A percentile compares a stretch with the other conserved stretches of the same genome.
Conservation (phyloP, 192 early-diverging fungal genomes). For the Dissophora ornata region DNA sequence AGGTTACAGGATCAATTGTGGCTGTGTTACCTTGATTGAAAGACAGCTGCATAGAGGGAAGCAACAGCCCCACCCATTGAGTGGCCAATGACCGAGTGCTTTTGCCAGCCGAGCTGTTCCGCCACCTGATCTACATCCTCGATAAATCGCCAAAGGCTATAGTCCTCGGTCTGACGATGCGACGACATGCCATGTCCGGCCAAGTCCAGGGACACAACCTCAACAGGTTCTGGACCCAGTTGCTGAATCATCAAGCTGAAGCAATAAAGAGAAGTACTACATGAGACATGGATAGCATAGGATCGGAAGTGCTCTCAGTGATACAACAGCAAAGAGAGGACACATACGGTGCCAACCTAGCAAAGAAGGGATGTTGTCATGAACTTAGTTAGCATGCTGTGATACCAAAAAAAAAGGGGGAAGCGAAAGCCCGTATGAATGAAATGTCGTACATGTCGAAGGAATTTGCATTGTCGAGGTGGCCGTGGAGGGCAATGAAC, state of each 20-base stretch:
- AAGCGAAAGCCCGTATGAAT: too few species aligned
- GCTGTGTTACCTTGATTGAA: constrained; percentile 14
- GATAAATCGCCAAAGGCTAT: constrained; percentile 40
- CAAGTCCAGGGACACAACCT: constrained; percentile 37
- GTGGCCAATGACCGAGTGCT: constrained; percentile 41
- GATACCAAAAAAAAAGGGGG: too few species aligned
- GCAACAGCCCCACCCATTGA: constrained; percentile 40
- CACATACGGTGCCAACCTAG: constrained; percentile 16
- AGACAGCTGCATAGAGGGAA: constrained; percentile 26
- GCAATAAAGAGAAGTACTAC: too few species aligned
- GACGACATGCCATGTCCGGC: constrained; percentile 45
- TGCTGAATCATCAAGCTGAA: constrained; percentile 7
- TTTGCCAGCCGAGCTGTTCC: constrained; percentile 30
- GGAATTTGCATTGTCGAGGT: constrained; percentile 35
- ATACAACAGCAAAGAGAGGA: too few species aligned
- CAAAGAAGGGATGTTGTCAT: neutral
- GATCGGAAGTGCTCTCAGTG: too few species aligned
- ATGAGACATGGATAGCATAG: too few species aligned
- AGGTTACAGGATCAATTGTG: too few species aligned
- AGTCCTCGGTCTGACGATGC: constrained; percentile 33
- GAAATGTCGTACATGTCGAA: constrained; percentile 33
- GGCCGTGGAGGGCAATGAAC: constrained; percentile 46
- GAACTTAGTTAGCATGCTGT: too few species aligned
- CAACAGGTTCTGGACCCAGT: constrained; percentile 42
- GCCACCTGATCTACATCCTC: constrained; percentile 37